These are phyloP conservation scores for Brachypodium distachyon DNA, from an alignment of 202 grass and related monocot genomes.

Conservation along the genomic window DNA sequence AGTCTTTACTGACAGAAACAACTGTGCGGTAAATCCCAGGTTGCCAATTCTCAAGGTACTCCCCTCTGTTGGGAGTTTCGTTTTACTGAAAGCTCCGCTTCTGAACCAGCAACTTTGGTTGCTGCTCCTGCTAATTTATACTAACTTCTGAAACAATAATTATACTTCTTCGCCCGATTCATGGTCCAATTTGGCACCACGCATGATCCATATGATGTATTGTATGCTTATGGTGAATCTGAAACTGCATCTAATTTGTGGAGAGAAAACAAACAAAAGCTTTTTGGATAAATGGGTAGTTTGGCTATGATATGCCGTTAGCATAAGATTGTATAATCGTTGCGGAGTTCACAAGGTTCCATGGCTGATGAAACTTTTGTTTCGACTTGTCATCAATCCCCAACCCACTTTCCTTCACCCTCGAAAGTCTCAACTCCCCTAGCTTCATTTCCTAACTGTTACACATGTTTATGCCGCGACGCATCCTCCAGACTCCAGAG, in stretches of 20 bases:
- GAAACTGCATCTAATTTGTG: background rate
- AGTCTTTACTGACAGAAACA: background rate
- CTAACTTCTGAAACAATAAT: background rate
- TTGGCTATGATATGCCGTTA: background rate
- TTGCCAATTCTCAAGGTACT: background rate
- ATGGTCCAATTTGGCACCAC: background rate
- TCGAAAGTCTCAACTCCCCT: background rate
- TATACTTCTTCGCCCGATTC: background rate
- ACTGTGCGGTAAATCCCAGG: background rate
- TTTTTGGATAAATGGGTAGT: background rate
- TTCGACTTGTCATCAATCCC: background rate
- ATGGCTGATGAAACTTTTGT: background rate
- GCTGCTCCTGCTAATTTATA: background rate
- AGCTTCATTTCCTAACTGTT: background rate
- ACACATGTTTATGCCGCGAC: background rate
- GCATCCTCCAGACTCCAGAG: background rate
- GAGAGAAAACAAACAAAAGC: background rate
- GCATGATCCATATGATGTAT: background rate
- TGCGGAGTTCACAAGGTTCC: background rate
- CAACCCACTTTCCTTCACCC: background rate
- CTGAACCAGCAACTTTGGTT: background rate
- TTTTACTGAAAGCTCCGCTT: background rate
- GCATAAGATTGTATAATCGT: background rate
- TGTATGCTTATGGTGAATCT: background rate
- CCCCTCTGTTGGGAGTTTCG: no score